phyloP scores from a whole-genome alignment of 2,329 filamentous ascomycete genomes.

The Nemania diffusa region DNA sequence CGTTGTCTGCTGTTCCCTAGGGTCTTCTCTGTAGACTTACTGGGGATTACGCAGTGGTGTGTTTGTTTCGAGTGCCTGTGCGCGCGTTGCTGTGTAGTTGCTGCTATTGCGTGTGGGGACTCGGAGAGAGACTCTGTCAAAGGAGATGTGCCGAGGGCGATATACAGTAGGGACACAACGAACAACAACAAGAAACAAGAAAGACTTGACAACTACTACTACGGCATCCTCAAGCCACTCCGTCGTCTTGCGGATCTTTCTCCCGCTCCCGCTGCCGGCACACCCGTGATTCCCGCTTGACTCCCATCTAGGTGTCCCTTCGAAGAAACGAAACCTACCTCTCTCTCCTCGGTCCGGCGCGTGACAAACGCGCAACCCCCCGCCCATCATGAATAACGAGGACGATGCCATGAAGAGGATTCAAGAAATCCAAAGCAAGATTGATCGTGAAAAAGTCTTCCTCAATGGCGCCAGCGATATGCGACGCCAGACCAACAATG shows the following conservation, averaged over 20 bases:
- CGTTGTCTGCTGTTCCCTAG: conserved; percentile 8
- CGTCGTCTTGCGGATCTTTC: conserved; percentile 11
- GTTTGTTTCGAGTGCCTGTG: conserved; percentile 29
- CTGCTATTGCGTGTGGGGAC: conserved; percentile 21
- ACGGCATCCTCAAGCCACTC: not conserved
- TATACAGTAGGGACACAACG: conserved; percentile 13
- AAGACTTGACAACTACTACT: conserved; percentile 7
- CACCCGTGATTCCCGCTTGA: conserved; percentile 19
- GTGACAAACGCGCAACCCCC: conserved; percentile 50
- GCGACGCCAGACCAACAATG: conserved; percentile 95
- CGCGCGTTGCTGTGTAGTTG: conserved; percentile 11
- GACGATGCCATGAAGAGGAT: conserved; percentile 37
- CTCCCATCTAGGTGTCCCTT: conserved; percentile 13
- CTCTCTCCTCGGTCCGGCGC: conserved; percentile 46
- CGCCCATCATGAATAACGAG: conserved; percentile 38
- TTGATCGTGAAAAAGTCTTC: conserved; percentile 94
- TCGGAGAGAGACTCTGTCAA: conserved; percentile 20
- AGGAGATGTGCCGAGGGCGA: conserved; percentile 33
- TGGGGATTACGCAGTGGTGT: conserved; percentile 21
- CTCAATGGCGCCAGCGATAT: conserved; percentile 95
- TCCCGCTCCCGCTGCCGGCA: conserved; percentile 14
- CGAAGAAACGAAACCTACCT: conserved; percentile 31
- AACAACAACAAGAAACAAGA: conserved; percentile 25
- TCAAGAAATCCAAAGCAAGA: conserved; percentile 90
- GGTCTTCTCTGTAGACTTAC: conserved; percentile 4